phyloP scores from a whole-genome alignment of 331 rosid species.

The Pyrus hybrid region DNA sequence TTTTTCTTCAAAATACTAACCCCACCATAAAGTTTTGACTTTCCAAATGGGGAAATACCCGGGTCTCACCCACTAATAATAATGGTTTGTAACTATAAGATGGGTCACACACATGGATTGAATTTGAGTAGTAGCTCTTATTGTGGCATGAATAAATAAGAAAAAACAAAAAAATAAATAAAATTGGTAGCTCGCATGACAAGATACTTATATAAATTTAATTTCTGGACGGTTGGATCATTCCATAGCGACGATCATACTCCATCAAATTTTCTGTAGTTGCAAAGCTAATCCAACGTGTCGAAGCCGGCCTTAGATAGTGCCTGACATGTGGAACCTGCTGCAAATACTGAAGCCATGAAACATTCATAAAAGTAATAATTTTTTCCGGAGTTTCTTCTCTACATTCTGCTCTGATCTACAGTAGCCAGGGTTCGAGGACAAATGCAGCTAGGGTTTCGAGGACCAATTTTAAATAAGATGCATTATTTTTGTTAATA shows the following conservation, averaged over 20 bases:
- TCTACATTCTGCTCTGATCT: background rate
- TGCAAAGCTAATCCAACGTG: background rate
- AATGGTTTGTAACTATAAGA: background rate
- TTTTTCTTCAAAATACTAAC: background rate
- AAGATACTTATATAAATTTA: background rate
- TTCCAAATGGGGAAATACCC: background rate
- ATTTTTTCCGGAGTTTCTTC: background rate
- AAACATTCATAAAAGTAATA: background rate
- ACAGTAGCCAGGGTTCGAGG: background rate
- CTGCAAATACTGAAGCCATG: background rate
- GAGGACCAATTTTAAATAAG: background rate
- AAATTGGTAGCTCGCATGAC: background rate
- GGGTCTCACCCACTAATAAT: background rate
- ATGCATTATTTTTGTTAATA: background rate
- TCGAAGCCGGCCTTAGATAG: background rate
- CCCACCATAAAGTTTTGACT: background rate
- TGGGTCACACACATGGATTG: conserved; percentile 8
- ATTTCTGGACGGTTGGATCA: background rate
- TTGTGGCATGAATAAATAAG: too few relatives aligned
- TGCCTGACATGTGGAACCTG: background rate
- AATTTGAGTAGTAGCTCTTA: background rate
- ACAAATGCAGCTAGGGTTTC: background rate
- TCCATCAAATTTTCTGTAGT: background rate
- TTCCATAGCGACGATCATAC: background rate
- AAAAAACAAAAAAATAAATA: background rate